These are phyloP conservation scores for Ophiostoma tasmaniense DNA, from an alignment of 2,329 filamentous ascomycete species.

Conservation along the genomic window DNA sequence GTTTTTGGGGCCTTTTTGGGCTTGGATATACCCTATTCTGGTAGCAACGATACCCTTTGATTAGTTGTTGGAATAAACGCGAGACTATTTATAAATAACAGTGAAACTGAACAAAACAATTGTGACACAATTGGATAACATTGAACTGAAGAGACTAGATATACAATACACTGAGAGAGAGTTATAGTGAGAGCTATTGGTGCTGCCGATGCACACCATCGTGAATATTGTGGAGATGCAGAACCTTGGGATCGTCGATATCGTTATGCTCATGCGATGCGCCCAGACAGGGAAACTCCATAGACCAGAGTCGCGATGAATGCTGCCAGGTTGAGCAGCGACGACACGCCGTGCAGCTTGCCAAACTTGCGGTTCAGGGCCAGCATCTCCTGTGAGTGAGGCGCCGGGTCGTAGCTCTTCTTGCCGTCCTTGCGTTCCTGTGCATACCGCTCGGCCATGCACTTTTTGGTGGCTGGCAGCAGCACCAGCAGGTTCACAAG, in stretches of 20 bases:
- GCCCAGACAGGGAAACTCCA: conserved; percentile 62
- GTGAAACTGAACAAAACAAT: background rate
- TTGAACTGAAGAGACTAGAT: background rate
- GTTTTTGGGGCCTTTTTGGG: too few relatives aligned
- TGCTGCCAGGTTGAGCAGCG: conserved; percentile 65
- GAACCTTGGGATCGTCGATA: background rate
- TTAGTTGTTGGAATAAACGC: background rate
- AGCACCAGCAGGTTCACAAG: conserved; percentile 62
- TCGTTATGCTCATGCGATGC: conserved; percentile 33
- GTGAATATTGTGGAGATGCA: background rate
- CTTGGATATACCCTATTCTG: background rate
- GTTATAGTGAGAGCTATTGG: background rate
- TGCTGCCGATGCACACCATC: background rate
- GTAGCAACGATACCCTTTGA: background rate
- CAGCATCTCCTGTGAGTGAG: conserved; percentile 79
- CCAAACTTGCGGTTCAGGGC: conserved; percentile 71
- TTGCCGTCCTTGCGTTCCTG: conserved; percentile 89
- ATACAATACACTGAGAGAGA: background rate
- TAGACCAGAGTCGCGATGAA: conserved; percentile 66
- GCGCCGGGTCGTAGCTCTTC: conserved; percentile 68
- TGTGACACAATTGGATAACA: background rate
- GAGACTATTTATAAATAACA: background rate
- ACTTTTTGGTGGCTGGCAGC: conserved; percentile 64
- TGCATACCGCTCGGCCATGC: conserved; percentile 66
- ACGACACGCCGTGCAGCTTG: conserved; percentile 71